Conservation (phyloP, 2,329 filamentous ascomycete genomes). For the Cercospora citrullina region DNA sequence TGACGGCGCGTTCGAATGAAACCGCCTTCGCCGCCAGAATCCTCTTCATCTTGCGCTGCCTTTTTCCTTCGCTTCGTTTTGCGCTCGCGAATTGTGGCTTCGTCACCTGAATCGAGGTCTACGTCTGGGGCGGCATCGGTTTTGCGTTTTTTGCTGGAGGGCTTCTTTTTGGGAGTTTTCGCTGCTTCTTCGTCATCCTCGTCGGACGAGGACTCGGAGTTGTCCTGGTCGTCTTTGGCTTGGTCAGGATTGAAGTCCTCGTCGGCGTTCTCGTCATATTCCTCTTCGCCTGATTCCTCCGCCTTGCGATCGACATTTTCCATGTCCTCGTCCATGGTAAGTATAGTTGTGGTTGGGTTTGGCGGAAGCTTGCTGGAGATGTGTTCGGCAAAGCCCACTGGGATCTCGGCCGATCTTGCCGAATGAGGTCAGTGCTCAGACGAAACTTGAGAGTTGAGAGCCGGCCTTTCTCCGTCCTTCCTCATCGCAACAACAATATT, state of each 20-base stretch:
- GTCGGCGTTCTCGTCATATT: conserved; percentile 47
- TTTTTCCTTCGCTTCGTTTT: conserved; percentile 45
- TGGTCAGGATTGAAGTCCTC: conserved; percentile 47
- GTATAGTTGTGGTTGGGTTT: neutral
- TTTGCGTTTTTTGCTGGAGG: conserved; percentile 40
- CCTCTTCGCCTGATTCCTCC: conserved; percentile 34
- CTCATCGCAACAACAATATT: neutral
- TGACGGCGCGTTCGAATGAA: conserved; percentile 57
- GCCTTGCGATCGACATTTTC: conserved; percentile 18
- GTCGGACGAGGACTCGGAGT: conserved; percentile 40
- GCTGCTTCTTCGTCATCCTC: conserved; percentile 33
- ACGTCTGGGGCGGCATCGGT: conserved; percentile 39
- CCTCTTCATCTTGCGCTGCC: conserved; percentile 30
- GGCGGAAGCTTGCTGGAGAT: neutral
- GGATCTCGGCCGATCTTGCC: neutral
- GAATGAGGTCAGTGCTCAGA: conserved; percentile 1
- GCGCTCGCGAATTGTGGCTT: conserved; percentile 55
- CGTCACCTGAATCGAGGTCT: conserved; percentile 56
- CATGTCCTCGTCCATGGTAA: conserved; percentile 21
- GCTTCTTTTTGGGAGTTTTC: conserved; percentile 7
- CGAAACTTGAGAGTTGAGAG: neutral
- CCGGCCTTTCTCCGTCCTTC: neutral
- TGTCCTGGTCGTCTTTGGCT: conserved; percentile 35
- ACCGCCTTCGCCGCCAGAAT: conserved; percentile 50
- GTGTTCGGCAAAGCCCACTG: neutral